Conservation (phyloP, 1,284 basidiomycete species). For the Xerocomus nothofagi region DNA sequence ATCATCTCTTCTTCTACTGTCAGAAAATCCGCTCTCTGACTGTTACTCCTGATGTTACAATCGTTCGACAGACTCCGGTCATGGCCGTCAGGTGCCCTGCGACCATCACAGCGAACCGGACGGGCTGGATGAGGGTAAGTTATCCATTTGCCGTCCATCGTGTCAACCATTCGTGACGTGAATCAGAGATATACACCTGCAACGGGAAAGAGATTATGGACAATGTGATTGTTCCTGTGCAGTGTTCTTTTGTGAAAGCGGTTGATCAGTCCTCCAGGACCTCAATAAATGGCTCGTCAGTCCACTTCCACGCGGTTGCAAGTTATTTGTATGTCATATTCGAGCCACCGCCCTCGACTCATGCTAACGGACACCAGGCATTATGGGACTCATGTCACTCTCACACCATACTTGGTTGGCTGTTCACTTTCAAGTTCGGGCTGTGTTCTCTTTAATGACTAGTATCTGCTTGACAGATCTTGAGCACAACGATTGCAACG, state of each 20-base stretch:
- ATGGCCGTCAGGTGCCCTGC: slow-evolving; percentile 35
- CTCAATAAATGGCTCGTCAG: slow-evolving; percentile 42
- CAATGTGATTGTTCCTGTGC: slow-evolving; percentile 33
- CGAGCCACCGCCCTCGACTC: not conserved
- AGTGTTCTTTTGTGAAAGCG: not conserved
- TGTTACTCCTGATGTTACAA: slow-evolving; percentile 1
- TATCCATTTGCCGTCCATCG: not conserved
- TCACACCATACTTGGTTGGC: slow-evolving; percentile 28
- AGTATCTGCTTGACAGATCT: slow-evolving; percentile 20
- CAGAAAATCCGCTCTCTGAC: not conserved
- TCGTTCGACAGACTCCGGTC: slow-evolving; percentile 35
- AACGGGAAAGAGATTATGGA: slow-evolving; percentile 33
- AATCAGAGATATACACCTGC: slow-evolving; percentile 25
- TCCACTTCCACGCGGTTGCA: slow-evolving; percentile 40
- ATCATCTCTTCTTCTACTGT: slow-evolving; percentile 44
- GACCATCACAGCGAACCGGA: slow-evolving; percentile 34
- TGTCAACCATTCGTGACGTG: not conserved
- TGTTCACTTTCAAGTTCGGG: not conserved
- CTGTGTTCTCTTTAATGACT: not conserved
- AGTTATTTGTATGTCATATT: slow-evolving; percentile 37
- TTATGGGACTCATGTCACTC: slow-evolving; percentile 34
- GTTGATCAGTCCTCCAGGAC: slow-evolving; percentile 27
- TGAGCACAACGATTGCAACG: slow-evolving; percentile 26
- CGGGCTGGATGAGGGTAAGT: slow-evolving; percentile 41
- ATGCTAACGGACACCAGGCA: slow-evolving; percentile 17